Evolutionary conservation across 2,329 filamentous ascomycete genomes (phyloP).

Genomic region (Torrubiella hemipterigena): DNA sequence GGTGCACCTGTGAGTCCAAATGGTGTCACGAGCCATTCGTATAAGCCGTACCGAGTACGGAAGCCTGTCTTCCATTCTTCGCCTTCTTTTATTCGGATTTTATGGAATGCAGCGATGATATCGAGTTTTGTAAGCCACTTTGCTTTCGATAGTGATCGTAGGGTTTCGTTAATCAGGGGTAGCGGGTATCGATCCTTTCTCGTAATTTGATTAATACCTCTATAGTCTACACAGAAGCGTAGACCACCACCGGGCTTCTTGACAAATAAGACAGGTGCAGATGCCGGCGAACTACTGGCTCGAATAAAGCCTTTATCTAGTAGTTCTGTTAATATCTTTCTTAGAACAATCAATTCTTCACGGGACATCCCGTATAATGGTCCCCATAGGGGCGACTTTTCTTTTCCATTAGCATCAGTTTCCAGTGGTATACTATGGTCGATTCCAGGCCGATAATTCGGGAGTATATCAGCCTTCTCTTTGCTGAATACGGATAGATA

Average conservation of each 20-base stretch:
- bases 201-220: background rate
- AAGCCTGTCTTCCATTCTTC: conserved; percentile 20
- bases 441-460: background rate
- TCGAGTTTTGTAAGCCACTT: background rate
- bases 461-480: background rate
- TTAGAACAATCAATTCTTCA: no score
- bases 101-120: conserved; percentile 6
- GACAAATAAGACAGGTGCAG: background rate
- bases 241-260: background rate
- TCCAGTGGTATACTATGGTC: background rate
- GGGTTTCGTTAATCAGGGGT: background rate
- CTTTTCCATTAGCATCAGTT: background rate
- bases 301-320: background rate
- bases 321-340: background rate
- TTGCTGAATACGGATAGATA: background rate
- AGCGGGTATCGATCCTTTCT: background rate
- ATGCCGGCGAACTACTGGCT: background rate
- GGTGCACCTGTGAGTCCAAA: conserved; percentile 14
- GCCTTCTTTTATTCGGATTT: conserved; percentile 11
- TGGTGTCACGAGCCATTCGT: conserved; percentile 16
- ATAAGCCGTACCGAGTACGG: conserved; percentile 12
- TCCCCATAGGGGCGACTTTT: background rate
- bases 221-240: background rate
- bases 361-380: no score
- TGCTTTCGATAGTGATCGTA: background rate